These are phyloP conservation scores for Thalassiosira mediterranea DNA, from an alignment of 352 stramenopile species.

Conservation along the genomic window DNA sequence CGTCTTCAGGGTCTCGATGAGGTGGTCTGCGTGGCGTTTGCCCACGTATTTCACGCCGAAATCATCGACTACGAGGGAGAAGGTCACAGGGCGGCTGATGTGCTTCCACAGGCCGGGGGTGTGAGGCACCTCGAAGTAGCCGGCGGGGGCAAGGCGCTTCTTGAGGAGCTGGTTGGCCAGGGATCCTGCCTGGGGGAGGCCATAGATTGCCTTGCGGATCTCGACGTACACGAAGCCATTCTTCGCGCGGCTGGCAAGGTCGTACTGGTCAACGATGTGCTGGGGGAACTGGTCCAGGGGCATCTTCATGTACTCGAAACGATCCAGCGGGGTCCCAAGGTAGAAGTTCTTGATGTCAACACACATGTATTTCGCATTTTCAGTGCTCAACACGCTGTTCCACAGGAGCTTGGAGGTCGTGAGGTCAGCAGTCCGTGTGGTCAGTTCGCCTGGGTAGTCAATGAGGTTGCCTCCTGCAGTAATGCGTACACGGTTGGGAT, in stretches of 20 bases:
- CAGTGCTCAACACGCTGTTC: constrained; percentile 47
- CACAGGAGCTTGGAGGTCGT: constrained; percentile 34
- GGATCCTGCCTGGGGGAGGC: constrained; percentile 29
- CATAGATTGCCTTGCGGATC: constrained; percentile 44
- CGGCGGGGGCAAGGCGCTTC: constrained; percentile 4
- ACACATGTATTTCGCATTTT: constrained; percentile 19
- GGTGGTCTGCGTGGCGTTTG: constrained; percentile 39
- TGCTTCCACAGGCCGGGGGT: constrained; percentile 51
- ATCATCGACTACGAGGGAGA: constrained; percentile 54
- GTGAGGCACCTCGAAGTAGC: constrained; percentile 10
- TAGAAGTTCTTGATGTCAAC: constrained; percentile 48
- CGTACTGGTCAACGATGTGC: constrained; percentile 38
- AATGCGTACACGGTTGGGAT: neutral
- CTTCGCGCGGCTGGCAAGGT: constrained; percentile 13
- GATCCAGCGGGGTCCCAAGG: constrained; percentile 9
- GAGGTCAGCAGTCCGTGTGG: constrained; percentile 27
- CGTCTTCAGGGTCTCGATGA: constrained; percentile 23
- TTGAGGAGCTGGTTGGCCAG: constrained; percentile 27
- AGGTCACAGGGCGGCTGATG: constrained; percentile 5
- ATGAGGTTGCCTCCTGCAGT: constrained; percentile 35
- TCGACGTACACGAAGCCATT: constrained; percentile 32
- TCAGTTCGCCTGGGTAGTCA: constrained; percentile 7
- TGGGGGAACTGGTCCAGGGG: constrained; percentile 15
- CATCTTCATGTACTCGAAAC: constrained; percentile 49
- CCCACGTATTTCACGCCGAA: constrained; percentile 52